Conservation (phyloP, 768 basidiomycete species). For the Candolleomyces aberdarensis region DNA sequence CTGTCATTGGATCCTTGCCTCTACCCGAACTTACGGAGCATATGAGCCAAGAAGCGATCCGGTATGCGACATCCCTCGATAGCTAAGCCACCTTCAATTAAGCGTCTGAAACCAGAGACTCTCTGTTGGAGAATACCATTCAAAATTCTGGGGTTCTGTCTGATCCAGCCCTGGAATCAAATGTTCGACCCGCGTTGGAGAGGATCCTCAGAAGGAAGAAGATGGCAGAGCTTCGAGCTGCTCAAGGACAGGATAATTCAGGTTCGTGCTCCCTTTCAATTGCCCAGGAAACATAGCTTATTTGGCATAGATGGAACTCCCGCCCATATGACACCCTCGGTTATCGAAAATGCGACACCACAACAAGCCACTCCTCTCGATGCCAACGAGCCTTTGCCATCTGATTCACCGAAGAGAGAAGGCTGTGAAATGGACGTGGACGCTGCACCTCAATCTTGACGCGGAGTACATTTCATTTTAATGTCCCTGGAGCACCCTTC, state of each 20-base stretch:
- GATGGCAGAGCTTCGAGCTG: slow-evolving; percentile 13
- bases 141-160: slow-evolving; percentile 44
- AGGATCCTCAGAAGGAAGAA: slow-evolving; percentile 44
- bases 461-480: too few relatives aligned
- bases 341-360: neutral
- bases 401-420: neutral
- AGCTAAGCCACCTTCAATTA: neutral
- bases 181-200: slow-evolving; percentile 39
- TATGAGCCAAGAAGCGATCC: slow-evolving; percentile 5
- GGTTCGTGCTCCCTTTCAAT: neutral
- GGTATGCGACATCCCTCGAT: neutral
- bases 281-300: neutral
- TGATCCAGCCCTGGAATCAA: slow-evolving; percentile 43
- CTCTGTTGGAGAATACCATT: slow-evolving; percentile 63
- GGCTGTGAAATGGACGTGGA: neutral
- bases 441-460: neutral
- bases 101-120: slow-evolving; percentile 31
- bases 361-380: neutral
- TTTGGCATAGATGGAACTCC: neutral
- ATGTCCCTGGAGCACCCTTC: too few relatives aligned
- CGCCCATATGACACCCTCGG: neutral
- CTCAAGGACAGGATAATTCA: neutral
- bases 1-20: slow-evolving; percentile 2
- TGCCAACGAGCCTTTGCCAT: neutral
- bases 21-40: slow-evolving; percentile 3